These are phyloP conservation scores for Daldinia grandis DNA, from an alignment of 495 filamentous ascomycete species.

Conservation along the genomic window DNA sequence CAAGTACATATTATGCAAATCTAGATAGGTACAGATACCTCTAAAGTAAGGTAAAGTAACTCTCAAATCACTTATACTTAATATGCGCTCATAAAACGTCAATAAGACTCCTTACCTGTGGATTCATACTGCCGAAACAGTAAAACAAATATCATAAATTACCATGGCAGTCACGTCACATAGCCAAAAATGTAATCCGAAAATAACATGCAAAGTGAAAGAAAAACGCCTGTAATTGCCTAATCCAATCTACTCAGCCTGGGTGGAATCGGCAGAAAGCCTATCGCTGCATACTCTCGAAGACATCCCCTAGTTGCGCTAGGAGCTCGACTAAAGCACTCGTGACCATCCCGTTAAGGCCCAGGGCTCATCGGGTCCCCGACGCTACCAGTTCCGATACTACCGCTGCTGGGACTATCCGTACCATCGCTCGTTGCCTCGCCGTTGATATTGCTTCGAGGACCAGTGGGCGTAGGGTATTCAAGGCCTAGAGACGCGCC, in stretches of 20 bases:
- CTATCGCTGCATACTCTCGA: slow-evolving; percentile 15
- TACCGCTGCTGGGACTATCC: slow-evolving; percentile 38
- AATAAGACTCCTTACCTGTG: not conserved
- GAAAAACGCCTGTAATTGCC: slow-evolving; percentile 38
- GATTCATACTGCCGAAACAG: not conserved
- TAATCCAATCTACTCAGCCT: slow-evolving; percentile 34
- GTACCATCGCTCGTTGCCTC: slow-evolving; percentile 32
- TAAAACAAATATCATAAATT: not conserved
- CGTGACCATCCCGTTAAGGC: slow-evolving; percentile 19
- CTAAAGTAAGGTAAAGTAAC: not conserved
- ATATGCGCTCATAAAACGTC: not conserved
- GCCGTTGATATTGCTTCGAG: slow-evolving; percentile 20
- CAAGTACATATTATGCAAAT: not conserved
- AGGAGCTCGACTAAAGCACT: slow-evolving; percentile 12
- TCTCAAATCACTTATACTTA: not conserved
- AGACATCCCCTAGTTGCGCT: slow-evolving; percentile 12
- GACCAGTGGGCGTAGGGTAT: slow-evolving; percentile 32
- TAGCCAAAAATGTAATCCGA: not conserved
- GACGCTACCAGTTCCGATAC: slow-evolving; percentile 38
- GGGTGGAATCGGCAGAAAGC: slow-evolving; percentile 17
- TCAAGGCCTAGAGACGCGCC: slow-evolving; percentile 36
- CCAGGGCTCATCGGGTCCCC: slow-evolving; percentile 43
- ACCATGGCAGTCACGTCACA: slow-evolving; percentile 25
- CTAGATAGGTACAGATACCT: too few species aligned
- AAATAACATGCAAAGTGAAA: slow-evolving; percentile 3